Conservation (phyloP, 257 asterid species). For the Salvia rosmarinus region DNA sequence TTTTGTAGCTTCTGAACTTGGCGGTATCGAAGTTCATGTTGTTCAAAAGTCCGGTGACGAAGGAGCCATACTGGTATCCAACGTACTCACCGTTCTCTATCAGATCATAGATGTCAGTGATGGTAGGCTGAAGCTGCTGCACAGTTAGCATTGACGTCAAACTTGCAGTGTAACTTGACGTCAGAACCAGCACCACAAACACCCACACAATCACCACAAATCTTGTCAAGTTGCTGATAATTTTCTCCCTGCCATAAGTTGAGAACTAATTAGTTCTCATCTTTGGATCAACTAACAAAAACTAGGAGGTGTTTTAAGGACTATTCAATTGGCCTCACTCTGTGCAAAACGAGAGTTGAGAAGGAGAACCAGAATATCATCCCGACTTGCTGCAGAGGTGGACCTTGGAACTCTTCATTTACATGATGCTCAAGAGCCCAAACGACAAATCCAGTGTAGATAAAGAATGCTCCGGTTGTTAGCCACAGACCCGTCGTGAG, state of each 20-base stretch:
- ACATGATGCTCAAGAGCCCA: conserved; percentile 61
- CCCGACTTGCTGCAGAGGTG: conserved; percentile 52
- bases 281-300: too few relatives aligned
- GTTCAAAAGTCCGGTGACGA: conserved; percentile 36
- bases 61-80: conserved; percentile 51
- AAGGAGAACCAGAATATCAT: conserved; percentile 56
- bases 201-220: conserved; percentile 61
- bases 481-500: conserved; percentile 46
- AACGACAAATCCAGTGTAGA: conserved; percentile 52
- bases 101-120: conserved; percentile 36
- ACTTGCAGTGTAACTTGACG: conserved; percentile 63
- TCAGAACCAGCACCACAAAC: conserved; percentile 55
- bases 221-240: conserved; percentile 54
- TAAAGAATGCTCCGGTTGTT: conserved; percentile 45
- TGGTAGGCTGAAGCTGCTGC: conserved; percentile 49
- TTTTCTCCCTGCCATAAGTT: conserved; percentile 53
- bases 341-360: conserved; percentile 59
- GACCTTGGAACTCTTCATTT: conserved; percentile 53
- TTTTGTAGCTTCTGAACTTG: conserved; percentile 37
- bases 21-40: conserved; percentile 29
- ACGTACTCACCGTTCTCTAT: conserved; percentile 40
- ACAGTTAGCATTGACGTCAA: conserved; percentile 66
- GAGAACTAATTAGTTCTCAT: too few relatives aligned
- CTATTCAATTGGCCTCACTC: neutral
- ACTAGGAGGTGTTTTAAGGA: too few relatives aligned